These are phyloP conservation scores for Cladosporium sp. DNA, from an alignment of 2,329 filamentous ascomycete species.

Conservation along the genomic window DNA sequence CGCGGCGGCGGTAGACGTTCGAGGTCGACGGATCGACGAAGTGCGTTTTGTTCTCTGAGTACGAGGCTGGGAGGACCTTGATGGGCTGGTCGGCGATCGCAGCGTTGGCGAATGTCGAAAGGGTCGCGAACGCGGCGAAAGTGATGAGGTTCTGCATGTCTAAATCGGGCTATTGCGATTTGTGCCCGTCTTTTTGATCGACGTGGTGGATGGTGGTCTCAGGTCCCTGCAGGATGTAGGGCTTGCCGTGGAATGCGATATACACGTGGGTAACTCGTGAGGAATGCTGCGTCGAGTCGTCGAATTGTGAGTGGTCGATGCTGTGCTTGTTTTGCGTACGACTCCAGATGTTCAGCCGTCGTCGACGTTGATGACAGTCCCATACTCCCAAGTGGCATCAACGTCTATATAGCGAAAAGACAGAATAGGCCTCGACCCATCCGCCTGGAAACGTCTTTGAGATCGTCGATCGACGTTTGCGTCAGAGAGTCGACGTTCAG, in stretches of 20 bases:
- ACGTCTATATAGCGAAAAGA: slow-evolving; percentile 12
- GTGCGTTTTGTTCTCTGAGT: slow-evolving; percentile 20
- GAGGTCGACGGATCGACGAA: slow-evolving; percentile 32
- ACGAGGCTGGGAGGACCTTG: not conserved
- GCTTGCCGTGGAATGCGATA: slow-evolving; percentile 13
- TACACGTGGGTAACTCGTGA: slow-evolving; percentile 8
- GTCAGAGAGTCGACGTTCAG: not conserved
- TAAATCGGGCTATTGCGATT: slow-evolving; percentile 4
- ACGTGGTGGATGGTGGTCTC: slow-evolving; percentile 14
- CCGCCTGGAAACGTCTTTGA: slow-evolving; percentile 5
- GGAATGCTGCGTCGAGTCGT: slow-evolving; percentile 10
- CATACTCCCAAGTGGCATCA: not conserved
- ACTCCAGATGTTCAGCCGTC: not conserved
- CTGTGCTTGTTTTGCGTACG: not conserved
- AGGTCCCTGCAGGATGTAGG: slow-evolving; percentile 15
- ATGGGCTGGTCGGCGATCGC: slow-evolving; percentile 10
- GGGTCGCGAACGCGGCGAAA: slow-evolving; percentile 20
- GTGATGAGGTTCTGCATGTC: slow-evolving; percentile 21
- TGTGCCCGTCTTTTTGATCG: not conserved
- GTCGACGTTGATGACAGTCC: not conserved
- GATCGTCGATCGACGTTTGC: slow-evolving; percentile 17
- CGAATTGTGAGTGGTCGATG: not conserved
- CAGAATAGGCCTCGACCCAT: not conserved
- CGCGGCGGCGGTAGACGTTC: slow-evolving; percentile 39
- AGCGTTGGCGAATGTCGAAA: slow-evolving; percentile 19